phyloP scores from a whole-genome alignment of 2,329 filamentous ascomycete species.

The Sporothrix inflata region DNA sequence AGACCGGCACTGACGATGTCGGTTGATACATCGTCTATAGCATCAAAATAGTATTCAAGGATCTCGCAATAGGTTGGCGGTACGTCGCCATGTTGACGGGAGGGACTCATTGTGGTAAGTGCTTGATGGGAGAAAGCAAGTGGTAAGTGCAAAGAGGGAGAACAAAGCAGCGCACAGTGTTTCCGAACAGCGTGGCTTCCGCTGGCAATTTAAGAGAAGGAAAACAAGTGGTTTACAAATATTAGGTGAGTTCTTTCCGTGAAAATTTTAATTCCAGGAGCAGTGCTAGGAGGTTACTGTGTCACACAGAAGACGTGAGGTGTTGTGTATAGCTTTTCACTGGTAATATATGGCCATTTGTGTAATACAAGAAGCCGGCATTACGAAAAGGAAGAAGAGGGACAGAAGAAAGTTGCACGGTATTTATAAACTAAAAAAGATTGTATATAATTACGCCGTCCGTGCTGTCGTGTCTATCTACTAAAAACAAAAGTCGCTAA shows the following conservation, averaged over 20 bases:
- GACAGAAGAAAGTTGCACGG: neutral
- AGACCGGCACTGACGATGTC: neutral
- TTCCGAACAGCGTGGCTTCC: neutral
- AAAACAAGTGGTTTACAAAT: neutral
- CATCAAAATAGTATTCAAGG: neutral
- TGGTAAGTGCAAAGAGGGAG: too few relatives aligned
- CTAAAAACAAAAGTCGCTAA: conserved; percentile 10
- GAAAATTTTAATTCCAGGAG: neutral
- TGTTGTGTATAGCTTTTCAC: neutral
- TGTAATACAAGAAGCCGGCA: too few relatives aligned
- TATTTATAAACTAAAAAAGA: neutral
- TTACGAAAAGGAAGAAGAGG: neutral
- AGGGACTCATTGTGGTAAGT: neutral
- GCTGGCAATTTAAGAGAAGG: neutral
- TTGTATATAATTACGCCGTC: neutral
- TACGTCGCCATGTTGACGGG: neutral
- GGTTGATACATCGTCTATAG: neutral
- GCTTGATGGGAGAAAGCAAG: neutral
- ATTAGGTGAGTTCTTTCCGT: too few relatives aligned
- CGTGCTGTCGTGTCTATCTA: conserved; percentile 23
- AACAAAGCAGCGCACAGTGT: neutral
- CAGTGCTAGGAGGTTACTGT: neutral
- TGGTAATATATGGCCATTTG: neutral
- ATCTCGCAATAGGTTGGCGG: neutral
- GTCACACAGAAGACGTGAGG: neutral